Conservation (phyloP, 495 filamentous ascomycete species). For the Cladorrhinum samala region DNA sequence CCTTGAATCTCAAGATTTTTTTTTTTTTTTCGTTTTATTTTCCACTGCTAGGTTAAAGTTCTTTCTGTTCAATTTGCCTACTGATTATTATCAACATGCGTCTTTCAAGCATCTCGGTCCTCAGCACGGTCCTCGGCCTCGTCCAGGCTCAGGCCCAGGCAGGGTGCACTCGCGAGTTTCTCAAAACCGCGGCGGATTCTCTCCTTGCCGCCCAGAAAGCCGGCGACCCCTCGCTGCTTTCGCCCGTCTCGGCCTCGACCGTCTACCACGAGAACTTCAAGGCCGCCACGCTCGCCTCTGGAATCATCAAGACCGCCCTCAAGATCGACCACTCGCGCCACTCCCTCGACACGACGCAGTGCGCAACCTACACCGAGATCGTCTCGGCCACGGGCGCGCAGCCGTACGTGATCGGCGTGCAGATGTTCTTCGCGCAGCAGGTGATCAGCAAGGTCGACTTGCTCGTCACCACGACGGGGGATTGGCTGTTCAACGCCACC, state of each 20-base stretch:
- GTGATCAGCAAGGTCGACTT: slow-evolving; percentile 35
- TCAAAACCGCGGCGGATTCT: slow-evolving; percentile 34
- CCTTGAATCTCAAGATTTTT: too few relatives aligned
- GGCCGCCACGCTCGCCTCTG: slow-evolving; percentile 26
- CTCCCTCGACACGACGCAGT: slow-evolving; percentile 42
- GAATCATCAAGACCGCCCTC: slow-evolving; percentile 37
- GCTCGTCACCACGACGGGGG: slow-evolving; percentile 36
- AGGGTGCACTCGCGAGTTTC: slow-evolving; percentile 36
- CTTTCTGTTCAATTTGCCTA: too few relatives aligned
- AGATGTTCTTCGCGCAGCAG: slow-evolving; percentile 33
- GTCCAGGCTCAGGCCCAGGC: slow-evolving; percentile 4
- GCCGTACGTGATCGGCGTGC: slow-evolving; percentile 46
- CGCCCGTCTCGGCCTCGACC: slow-evolving; percentile 17
- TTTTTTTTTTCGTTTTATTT: too few relatives aligned
- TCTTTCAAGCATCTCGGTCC: background rate
- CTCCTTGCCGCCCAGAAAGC: slow-evolving; percentile 41
- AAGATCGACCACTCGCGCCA: slow-evolving; percentile 43
- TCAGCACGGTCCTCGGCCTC: slow-evolving; percentile 1
- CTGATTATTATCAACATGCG: background rate
- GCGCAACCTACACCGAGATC: slow-evolving; percentile 49
- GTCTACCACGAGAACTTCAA: slow-evolving; percentile 33
- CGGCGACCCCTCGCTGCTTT: slow-evolving; percentile 29
- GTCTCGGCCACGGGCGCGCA: slow-evolving; percentile 35
- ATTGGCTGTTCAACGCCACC: slow-evolving; percentile 48
- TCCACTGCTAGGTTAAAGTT: too few relatives aligned